These are phyloP conservation scores for Pseudogymnoascus sp. DNA, from an alignment of 2,329 filamentous ascomycete species.

Conservation along the genomic window DNA sequence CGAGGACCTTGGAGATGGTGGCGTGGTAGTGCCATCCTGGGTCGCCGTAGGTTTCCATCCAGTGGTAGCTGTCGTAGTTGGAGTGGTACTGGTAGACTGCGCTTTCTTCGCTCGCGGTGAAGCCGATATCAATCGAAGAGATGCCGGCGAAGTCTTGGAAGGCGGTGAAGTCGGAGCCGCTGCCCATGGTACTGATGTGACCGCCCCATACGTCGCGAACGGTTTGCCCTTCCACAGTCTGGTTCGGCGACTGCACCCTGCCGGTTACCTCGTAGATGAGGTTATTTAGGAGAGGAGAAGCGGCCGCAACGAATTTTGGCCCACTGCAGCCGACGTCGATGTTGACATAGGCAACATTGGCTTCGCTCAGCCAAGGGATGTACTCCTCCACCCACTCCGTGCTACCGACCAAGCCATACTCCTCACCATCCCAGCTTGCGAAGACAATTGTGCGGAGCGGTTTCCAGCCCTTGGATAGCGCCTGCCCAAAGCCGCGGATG, in stretches of 20 bases:
- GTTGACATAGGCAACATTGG: slow-evolving; percentile 69
- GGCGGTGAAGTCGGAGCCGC: slow-evolving; percentile 60
- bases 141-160: slow-evolving; percentile 53
- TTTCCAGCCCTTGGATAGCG: slow-evolving; percentile 69
- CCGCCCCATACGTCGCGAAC: slow-evolving; percentile 44
- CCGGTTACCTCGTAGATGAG: slow-evolving; percentile 50
- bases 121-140: slow-evolving; percentile 51
- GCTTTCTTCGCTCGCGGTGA: slow-evolving; percentile 31
- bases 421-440: slow-evolving; percentile 66
- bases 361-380: slow-evolving; percentile 63
- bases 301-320: slow-evolving; percentile 43
- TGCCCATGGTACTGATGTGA: slow-evolving; percentile 50
- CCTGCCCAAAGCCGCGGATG: slow-evolving; percentile 65
- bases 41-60: slow-evolving; percentile 77
- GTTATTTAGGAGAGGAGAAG: slow-evolving; percentile 58
- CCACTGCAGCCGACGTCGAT: slow-evolving; percentile 67
- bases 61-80: slow-evolving; percentile 78
- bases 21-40: slow-evolving; percentile 53
- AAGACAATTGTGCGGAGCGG: slow-evolving; percentile 87
- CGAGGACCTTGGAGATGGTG: slow-evolving; percentile 48
- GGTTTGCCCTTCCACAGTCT: slow-evolving; percentile 32
- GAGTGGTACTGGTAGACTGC: slow-evolving; percentile 71
- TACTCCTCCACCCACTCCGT: slow-evolving; percentile 87
- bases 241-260: slow-evolving; percentile 38
- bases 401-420: slow-evolving; percentile 73